Conservation (phyloP, 768 basidiomycete species). For the Leccinum ochraceum region DNA sequence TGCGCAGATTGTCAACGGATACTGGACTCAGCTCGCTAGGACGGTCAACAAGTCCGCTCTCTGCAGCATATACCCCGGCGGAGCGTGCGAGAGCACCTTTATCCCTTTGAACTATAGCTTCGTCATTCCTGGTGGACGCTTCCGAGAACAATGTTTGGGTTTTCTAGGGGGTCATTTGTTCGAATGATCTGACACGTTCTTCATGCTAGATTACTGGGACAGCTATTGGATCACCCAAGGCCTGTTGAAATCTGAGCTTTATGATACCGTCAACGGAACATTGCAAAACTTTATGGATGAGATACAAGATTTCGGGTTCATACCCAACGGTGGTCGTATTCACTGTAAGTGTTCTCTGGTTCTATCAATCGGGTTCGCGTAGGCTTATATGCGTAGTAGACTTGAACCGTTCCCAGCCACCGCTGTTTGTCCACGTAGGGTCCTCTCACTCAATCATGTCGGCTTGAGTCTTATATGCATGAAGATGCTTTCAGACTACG, state of each 20-base stretch:
- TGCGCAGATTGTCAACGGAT: constrained; percentile 77
- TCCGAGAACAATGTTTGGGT: constrained; percentile 79
- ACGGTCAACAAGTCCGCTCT: constrained; percentile 69
- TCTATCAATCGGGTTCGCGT: background rate
- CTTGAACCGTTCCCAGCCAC: constrained; percentile 90
- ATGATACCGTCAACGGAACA: constrained; percentile 69
- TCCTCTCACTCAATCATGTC: background rate
- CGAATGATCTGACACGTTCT: background rate
- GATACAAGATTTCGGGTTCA: constrained; percentile 79
- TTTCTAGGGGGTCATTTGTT: background rate
- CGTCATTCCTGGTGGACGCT: constrained; percentile 85
- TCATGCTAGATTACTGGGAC: constrained; percentile 52
- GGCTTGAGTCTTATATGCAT: background rate
- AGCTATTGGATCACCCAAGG: constrained; percentile 91
- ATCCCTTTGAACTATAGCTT: constrained; percentile 93
- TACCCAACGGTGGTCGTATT: constrained; percentile 92
- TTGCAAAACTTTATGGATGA: constrained; percentile 97
- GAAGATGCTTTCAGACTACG: constrained; percentile 90
- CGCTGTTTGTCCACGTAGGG: constrained; percentile 77
- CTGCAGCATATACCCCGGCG: constrained; percentile 51
- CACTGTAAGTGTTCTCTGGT: constrained; percentile 57
- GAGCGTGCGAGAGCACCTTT: constrained; percentile 75
- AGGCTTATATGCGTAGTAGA: constrained; percentile 42
- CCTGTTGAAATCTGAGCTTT: constrained; percentile 77
- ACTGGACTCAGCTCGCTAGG: constrained; percentile 81